Evolutionary conservation across 2,329 filamentous ascomycete species (phyloP).

Genomic region (Paecilomyces sp.): DNA sequence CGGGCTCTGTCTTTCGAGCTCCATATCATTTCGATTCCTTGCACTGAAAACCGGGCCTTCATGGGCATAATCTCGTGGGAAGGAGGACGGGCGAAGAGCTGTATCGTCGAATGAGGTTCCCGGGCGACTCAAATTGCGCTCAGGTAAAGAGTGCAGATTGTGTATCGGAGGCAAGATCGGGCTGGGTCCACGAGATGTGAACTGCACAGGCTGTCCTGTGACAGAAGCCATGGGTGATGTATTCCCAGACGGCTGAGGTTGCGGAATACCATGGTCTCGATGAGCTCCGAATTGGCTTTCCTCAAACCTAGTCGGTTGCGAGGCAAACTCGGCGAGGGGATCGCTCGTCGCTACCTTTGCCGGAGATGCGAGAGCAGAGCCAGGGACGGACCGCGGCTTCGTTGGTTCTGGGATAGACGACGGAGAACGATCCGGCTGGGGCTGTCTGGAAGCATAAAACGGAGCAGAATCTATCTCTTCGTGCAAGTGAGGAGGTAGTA

Average conservation of each 20-base stretch:
- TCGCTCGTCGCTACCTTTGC: constrained; percentile 16
- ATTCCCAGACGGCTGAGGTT: constrained; percentile 3
- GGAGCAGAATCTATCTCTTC: constrained; percentile 35
- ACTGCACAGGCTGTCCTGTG: constrained; percentile 7
- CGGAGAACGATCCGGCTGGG: constrained; percentile 21
- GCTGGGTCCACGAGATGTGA: constrained; percentile 24
- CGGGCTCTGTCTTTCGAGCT: constrained; percentile 17
- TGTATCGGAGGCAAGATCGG: constrained; percentile 31
- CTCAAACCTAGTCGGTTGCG: constrained; percentile 7
- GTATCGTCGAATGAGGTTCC: constrained; percentile 19
- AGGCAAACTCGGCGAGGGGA: constrained; percentile 18
- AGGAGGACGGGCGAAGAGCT: constrained; percentile 19
- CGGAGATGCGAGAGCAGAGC: constrained; percentile 11
- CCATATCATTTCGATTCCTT: constrained; percentile 10
- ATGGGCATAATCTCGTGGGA: constrained; percentile 15
- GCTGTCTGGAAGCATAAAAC: constrained; percentile 21
- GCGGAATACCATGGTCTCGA: background rate
- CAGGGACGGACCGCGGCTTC: constrained; percentile 21
- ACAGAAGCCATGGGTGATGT: background rate
- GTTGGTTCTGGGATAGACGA: constrained; percentile 20
- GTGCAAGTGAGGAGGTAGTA: constrained; percentile 34
- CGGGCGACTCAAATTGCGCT: constrained; percentile 15
- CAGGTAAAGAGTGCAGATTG: constrained; percentile 26
- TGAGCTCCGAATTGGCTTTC: background rate
- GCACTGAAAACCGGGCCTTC: constrained; percentile 5